Evolutionary conservation across 1,284 basidiomycete species (phyloP).

Genomic region (Tetrapyrgos nigripes): DNA sequence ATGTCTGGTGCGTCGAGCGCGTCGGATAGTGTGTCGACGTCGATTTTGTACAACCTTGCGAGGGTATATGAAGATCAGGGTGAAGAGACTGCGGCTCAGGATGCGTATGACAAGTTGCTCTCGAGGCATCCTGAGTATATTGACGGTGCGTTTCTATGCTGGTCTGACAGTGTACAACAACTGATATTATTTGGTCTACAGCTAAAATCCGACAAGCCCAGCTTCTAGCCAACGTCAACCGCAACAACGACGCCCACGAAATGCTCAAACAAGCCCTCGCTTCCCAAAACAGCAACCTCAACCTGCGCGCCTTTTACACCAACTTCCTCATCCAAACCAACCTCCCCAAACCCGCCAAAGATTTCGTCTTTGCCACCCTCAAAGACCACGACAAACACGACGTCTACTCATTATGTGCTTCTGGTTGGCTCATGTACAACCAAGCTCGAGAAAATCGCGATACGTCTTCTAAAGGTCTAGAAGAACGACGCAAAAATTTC

Average conservation of each 20-base stretch:
- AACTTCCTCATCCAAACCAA: constrained; percentile 86
- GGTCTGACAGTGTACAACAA: constrained; percentile 3
- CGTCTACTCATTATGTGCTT: constrained; percentile 89
- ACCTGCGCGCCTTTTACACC: constrained; percentile 86
- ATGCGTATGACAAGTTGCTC: constrained; percentile 86
- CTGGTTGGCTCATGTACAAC: constrained; percentile 85
- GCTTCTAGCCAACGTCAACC: constrained; percentile 72
- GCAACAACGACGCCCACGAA: constrained; percentile 82
- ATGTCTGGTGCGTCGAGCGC: constrained; percentile 48
- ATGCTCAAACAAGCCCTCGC: constrained; percentile 86
- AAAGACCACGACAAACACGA: constrained; percentile 87
- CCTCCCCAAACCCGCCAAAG: constrained; percentile 75
- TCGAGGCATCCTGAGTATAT: constrained; percentile 91
- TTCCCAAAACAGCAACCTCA: constrained; percentile 74
- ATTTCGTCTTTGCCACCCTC: constrained; percentile 86
- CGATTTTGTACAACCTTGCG: constrained; percentile 88
- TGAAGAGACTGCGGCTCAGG: constrained; percentile 73
- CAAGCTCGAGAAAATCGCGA: constrained; percentile 83
- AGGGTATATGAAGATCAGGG: constrained; percentile 87
- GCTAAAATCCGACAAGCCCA: constrained; percentile 91
- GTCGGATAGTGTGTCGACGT: constrained; percentile 77
- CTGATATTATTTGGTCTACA: constrained; percentile 36
- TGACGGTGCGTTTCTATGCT: constrained; percentile 69
- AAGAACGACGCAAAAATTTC: constrained; percentile 82
- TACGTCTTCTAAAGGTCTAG: constrained; percentile 57